phyloP scores from a whole-genome alignment of 2,329 filamentous ascomycete genomes.

The Alternaria brassicae region DNA sequence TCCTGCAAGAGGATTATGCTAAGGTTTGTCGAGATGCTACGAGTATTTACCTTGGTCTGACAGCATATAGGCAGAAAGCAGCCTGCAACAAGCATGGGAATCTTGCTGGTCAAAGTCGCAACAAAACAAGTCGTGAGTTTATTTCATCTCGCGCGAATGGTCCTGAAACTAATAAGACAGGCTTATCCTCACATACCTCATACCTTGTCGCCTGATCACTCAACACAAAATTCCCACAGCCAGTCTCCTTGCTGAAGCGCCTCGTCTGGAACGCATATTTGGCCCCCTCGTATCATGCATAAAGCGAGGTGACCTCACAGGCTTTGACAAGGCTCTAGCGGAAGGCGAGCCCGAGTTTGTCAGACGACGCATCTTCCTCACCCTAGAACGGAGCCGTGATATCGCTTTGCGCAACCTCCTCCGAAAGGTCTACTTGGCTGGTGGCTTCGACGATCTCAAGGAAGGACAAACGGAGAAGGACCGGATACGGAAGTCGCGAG shows the following conservation, averaged over 20 bases:
- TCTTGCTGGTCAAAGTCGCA: constrained; percentile 76
- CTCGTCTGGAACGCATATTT: constrained; percentile 78
- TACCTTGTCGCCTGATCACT: constrained; percentile 90
- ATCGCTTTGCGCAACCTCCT: constrained; percentile 91
- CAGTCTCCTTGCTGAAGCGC: constrained; percentile 74
- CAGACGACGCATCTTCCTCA: constrained; percentile 90
- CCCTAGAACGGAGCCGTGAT: constrained; percentile 88
- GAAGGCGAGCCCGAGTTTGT: constrained; percentile 92
- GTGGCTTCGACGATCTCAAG: constrained; percentile 77
- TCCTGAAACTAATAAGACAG: constrained; percentile 55
- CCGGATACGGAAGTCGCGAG: constrained; percentile 72
- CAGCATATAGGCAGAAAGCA: constrained; percentile 37
- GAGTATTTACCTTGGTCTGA: constrained; percentile 19
- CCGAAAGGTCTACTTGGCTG: constrained; percentile 86
- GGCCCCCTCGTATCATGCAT: constrained; percentile 80
- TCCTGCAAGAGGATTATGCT: constrained; percentile 91
- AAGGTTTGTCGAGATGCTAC: constrained; percentile 62
- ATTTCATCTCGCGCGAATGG: constrained; percentile 37
- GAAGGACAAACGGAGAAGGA: constrained; percentile 69
- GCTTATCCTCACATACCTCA: constrained; percentile 91
- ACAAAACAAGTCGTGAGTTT: constrained; percentile 76
- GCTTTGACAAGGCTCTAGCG: constrained; percentile 82
- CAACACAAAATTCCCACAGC: constrained; percentile 81
- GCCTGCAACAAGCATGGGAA: constrained; percentile 81
- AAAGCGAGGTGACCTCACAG: constrained; percentile 78